Percentiles rank a stretch among this genome's conserved stretches.
Conservation (phyloP, 257 asterid species). For the Buddleja alternifolia region DNA sequence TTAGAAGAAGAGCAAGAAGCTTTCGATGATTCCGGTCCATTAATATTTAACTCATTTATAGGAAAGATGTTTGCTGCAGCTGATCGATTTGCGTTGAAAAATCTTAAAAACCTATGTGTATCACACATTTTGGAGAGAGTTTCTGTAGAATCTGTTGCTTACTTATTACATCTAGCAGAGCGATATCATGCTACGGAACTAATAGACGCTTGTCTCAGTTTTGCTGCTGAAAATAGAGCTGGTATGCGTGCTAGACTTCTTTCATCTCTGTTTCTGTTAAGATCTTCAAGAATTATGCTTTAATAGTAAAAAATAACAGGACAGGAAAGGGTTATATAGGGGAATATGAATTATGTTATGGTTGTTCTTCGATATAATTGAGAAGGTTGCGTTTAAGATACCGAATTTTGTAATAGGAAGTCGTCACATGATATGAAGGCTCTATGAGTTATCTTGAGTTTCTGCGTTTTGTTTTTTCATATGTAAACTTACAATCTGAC, state of each 20-base stretch:
- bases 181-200: conserved; percentile 45
- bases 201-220: conserved; percentile 58
- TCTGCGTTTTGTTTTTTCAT: no score
- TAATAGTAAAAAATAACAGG: no score
- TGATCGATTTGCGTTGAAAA: conserved; percentile 49
- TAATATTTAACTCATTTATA: conserved; percentile 38
- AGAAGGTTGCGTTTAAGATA: no score
- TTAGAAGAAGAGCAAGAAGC: conserved; percentile 48
- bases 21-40: conserved; percentile 32
- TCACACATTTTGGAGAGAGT: conserved; percentile 49
- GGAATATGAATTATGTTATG: no score
- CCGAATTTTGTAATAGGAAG: no score
- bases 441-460: no score
- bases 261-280: no score
- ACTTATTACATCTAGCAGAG: conserved; percentile 51
- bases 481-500: no score
- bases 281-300: no score
- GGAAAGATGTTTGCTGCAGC: conserved; percentile 62
- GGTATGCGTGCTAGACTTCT: conserved; percentile 36
- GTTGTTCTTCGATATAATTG: no score
- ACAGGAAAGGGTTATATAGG: no score
- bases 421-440: no score
- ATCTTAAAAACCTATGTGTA: conserved; percentile 55
- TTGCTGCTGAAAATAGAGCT: conserved; percentile 56
- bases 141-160: conserved; percentile 50